These are phyloP conservation scores for Starmerella vaccinii DNA, from an alignment of 805 yeast genomes.

Conservation along the genomic window DNA sequence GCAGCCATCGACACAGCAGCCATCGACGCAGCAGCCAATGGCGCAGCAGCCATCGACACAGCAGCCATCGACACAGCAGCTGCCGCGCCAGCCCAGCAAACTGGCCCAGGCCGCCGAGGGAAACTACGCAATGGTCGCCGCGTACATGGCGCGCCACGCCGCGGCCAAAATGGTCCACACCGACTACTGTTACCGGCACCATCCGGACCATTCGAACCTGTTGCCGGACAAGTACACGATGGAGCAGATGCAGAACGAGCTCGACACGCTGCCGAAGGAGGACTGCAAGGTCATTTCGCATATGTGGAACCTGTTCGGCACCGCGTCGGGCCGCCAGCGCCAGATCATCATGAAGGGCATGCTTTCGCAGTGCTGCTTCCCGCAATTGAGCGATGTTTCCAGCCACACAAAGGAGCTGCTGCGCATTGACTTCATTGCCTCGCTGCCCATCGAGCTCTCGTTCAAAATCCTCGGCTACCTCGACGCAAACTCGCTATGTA, in stretches of 20 bases:
- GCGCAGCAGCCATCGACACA: no score
- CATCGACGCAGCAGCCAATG: no score
- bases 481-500: constrained; percentile 87
- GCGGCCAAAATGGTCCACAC: constrained; percentile 12
- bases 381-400: constrained; percentile 78
- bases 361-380: constrained; percentile 84
- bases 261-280: constrained; percentile 40
- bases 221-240: constrained; percentile 47
- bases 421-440: constrained; percentile 76
- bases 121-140: constrained; percentile 16
- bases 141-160: constrained; percentile 21
- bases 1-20: no score
- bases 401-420: constrained; percentile 69
- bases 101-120: constrained; percentile 13
- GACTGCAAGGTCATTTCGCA: constrained; percentile 72
- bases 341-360: constrained; percentile 72
- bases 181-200: constrained; percentile 77
- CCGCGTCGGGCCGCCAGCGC: constrained; percentile 61
- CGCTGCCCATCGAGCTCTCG: constrained; percentile 77
- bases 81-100: constrained; percentile 5
- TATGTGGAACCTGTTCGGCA: constrained; percentile 74
- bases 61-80: no score
- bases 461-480: constrained; percentile 76
- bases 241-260: constrained; percentile 47
- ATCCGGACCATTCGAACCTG: constrained; percentile 40